Conservation (phyloP, 2,329 filamentous ascomycete species). For the Xylariomycetidae sp. region DNA sequence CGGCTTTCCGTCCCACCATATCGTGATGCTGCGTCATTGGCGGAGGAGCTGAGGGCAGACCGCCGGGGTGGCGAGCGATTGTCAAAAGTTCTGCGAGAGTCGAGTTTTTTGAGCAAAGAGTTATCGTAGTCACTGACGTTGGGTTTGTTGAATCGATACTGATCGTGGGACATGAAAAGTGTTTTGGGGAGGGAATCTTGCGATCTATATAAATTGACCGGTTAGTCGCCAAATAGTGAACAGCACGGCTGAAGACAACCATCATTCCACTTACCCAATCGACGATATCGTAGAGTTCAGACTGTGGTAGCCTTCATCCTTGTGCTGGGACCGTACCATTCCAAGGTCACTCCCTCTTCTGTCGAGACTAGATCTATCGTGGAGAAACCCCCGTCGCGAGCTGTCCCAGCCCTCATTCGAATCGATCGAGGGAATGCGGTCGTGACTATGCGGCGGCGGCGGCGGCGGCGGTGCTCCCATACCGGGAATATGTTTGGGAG, state of each 20-base stretch:
- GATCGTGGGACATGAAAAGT: conserved; percentile 48
- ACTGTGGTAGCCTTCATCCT: conserved; percentile 30
- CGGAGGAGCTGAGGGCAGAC: conserved; percentile 38
- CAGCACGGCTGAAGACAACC: no score
- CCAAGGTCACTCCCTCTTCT: conserved; percentile 15
- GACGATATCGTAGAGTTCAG: conserved; percentile 25
- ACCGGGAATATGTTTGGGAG: conserved; percentile 27
- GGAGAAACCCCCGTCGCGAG: conserved; percentile 18
- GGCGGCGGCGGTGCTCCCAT: conserved; percentile 14
- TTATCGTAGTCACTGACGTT: conserved; percentile 40
- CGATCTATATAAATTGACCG: conserved; percentile 28
- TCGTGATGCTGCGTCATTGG: conserved; percentile 33
- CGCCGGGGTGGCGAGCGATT: conserved; percentile 39
- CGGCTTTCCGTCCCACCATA: conserved; percentile 35
- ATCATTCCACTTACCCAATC: conserved; percentile 17
- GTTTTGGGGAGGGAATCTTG: conserved; percentile 37
- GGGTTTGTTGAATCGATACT: conserved; percentile 41
- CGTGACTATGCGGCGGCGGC: no score
- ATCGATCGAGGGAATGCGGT: conserved; percentile 23
- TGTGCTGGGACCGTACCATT: conserved; percentile 15
- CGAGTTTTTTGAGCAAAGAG: conserved; percentile 52
- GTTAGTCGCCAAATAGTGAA: no score
- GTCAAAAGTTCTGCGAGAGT: conserved; percentile 41
- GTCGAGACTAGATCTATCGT: conserved; percentile 16
- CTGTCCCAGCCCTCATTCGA: conserved; percentile 25